Evolutionary conservation across 177 flowering plant genomes (phyloP), one percentile per base, ranked within the genome.

Genomic region (Vitis hybrid): DNA sequence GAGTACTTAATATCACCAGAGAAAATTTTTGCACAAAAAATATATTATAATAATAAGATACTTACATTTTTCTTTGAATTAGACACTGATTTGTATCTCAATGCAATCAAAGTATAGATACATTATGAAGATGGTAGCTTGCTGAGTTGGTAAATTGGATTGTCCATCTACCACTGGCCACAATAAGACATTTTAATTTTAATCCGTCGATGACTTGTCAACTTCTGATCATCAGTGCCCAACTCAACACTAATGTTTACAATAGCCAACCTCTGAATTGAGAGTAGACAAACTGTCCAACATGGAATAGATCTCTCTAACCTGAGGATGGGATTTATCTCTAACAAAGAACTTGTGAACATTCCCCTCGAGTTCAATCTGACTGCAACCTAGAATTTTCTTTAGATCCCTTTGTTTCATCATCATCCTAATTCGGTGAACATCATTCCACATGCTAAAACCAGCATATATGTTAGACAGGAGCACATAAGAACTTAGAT

Each of bases 401-500:
- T 70, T 63, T 7, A 85, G 49, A 13, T 76, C 76, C 55, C 69
- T 77, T 52, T 78, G 73, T 68, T 74, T 81, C 93, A 88, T 81
- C 73, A 76, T 61, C 61, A 19, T 70, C 70, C 88, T 76, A 50
- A 85, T 68, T 71, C 72, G 69, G 1, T 62, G 68, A 57, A 74
- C 90, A 70, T 82, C 83, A 65, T 70, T 60, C 94, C 92, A 90
- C 83, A 75, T 79, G n/a, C 83, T 80, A 51, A 69, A 68, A 53
- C 82, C 71, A 5, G 86, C 90, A 76, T 82, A 88, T 54, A 86
- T 62, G 66, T 85, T 85, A 9, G 92, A 86, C 8, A 90, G 65
- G n/a, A 87, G 84, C 49, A 88, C 78, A 68, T 84, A 88, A 2
- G 83, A 71, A 67, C 90, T 82, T 7, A 87, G 61, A 59, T 74